Evolutionary conservation across 345 rosid genomes (phyloP).

Genomic region (Populus tremula): DNA sequence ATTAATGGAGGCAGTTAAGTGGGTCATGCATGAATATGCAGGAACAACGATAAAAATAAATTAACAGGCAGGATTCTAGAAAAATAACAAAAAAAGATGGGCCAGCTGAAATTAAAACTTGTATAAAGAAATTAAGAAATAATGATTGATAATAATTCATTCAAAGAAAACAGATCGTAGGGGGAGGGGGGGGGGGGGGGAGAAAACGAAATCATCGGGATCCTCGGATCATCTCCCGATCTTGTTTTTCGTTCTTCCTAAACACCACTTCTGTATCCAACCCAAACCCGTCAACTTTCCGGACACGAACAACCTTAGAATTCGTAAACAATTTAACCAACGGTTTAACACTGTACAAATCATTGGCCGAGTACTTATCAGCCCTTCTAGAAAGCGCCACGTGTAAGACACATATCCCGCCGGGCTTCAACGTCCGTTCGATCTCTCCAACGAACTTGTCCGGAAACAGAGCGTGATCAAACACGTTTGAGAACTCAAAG

Average conservation of each 20-base stretch:
- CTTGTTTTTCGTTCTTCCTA: conserved; percentile 35
- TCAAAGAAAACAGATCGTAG: background rate
- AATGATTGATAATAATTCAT: background rate
- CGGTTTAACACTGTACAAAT: conserved; percentile 56
- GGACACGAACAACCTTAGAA: conserved; percentile 55
- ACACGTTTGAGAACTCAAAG: conserved; percentile 91
- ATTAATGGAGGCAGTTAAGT: too few relatives aligned
- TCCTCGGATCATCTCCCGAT: conserved; percentile 7
- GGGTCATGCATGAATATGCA: too few relatives aligned
- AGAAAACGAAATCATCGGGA: background rate
- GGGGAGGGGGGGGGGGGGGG: too few relatives aligned
- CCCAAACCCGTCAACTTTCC: conserved; percentile 88
- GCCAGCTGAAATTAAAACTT: too few relatives aligned
- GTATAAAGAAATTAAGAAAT: background rate
- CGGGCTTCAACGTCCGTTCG: conserved; percentile 71
- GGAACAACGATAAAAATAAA: too few relatives aligned
- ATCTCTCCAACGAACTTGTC: conserved; percentile 69
- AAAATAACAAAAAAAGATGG: background rate
- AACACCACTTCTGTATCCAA: conserved; percentile 88
- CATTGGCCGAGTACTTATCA: conserved; percentile 90
- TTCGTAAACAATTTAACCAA: conserved; percentile 48
- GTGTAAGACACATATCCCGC: conserved; percentile 71
- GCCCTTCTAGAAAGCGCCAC: conserved; percentile 57
- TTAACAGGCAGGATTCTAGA: background rate
- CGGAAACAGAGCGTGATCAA: conserved; percentile 86